Evolutionary conservation across 768 basidiomycete genomes (phyloP), one percentile per base, ranked within the genome.

Genomic region (Suillus ampliporus): DNA sequence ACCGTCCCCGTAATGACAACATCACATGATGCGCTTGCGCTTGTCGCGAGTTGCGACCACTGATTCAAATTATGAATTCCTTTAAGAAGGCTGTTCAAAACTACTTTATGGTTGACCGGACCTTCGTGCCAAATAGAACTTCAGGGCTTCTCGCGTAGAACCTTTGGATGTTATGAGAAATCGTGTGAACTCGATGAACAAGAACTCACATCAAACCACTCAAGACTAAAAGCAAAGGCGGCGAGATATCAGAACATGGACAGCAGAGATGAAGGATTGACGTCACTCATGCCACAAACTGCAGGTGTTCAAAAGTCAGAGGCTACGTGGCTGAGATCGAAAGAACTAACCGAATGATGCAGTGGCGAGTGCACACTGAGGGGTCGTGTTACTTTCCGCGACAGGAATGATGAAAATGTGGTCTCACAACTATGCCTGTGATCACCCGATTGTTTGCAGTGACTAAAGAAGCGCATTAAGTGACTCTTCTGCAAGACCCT

Each of bases 11-110:
- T 72, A 58, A 72, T 70, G 47, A 61, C 13, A 17, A 41, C 51
- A 60, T 71, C 69, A 21, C 72, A 71, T 17, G 60, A 1, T 35
- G 72, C 64, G 21, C 70, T 66, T 8, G 67, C 46, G 21, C 64
- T 3, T 17, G 65, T 51, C 9, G 58, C 41, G 21, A 66, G 13
- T 31, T 64, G 48, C 28, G 28, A 5, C 48, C 31, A 64, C 71
- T 72, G 44, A 15, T 4, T 9, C 15, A 1, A 34, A 13, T 21
- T 53, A 26, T 35, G 26, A 51, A 37, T 14, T 38, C 5, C 19
- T 1, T 4, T n/a, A n/a, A n/a, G n/a, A 21, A 38, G 21, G 21
- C 10, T 31, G 17, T 10, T 23, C 17, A 15, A 21, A 17, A 19
- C 26, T 21, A 8, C 43, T 62, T 10, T 5, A 34, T 14, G 4